Evolutionary conservation across 192 early-diverging fungal genomes (phyloP), one percentile per base, ranked within the genome.

Genomic region (Umbelopsis vinacea): DNA sequence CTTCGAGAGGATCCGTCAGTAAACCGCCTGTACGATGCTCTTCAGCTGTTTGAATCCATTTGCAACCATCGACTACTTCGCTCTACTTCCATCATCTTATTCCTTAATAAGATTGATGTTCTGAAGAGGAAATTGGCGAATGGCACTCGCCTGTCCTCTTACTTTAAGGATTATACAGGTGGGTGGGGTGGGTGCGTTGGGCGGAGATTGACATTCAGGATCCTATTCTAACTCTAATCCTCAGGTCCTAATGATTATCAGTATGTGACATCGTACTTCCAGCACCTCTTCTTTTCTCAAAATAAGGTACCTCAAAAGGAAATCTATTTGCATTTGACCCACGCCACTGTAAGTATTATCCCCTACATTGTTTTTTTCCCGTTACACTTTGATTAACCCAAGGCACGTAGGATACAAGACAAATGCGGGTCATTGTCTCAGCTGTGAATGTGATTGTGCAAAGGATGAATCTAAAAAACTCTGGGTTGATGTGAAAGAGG

Each of bases 71-170:
- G 80, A 71, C 84, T 85, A 82, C 87, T 89, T 69, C 77, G 82
- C 11, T 79, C 83, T 33, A 89, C 87, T 3, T 83, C 85, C 9
- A 86, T 89, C 72, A 87, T 89, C 47, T 46, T 89, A 19, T 88
- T 89, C 54, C 54, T 89, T 50, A 89, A 89, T 77, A 89, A 89
- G 74, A 89, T 86, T 6, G 87, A 89, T 60, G 83, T 89, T 29
- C 88, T 89, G 33, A 76, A 86, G 70, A 52, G 71, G 37, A 89
- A 89, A 53, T 35, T 40, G 48, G 22, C 29, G 9, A 54, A 52
- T 29, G 48, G 69, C 22, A 52, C 33, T 15, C 8, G 69, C 26
- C 50, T 52, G 38, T 43, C 69, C 14, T 22, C 37, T 14, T 63
- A 63, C 26, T 63, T 70, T 23, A 70, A 52, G 29, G 69, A 70